These are phyloP conservation scores for Hansenula lynferdii DNA, from an alignment of 1,139 yeast genomes.

Conservation along the genomic window DNA sequence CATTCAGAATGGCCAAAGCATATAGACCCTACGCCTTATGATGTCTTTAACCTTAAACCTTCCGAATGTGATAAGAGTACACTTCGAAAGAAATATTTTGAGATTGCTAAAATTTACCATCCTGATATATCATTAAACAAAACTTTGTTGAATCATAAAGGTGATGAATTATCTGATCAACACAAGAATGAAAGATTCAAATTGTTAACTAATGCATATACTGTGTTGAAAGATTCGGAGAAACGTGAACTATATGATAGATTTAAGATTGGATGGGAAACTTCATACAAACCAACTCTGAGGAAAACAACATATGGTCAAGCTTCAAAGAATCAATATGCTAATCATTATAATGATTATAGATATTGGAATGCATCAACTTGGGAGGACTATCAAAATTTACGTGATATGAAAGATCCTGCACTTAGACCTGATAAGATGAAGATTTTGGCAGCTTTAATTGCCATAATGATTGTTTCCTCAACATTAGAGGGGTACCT, in stretches of 20 bases:
- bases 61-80: constrained; percentile 34
- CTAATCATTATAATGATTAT: constrained; percentile 30
- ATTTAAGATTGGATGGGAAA: constrained; percentile 37
- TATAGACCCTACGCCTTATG: constrained; percentile 68
- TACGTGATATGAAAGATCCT: constrained; percentile 17
- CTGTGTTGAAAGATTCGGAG: constrained; percentile 55
- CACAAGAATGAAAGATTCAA: constrained; percentile 61
- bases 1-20: constrained; percentile 51
- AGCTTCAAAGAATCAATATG: constrained; percentile 7
- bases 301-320: constrained; percentile 13
- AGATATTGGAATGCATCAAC: constrained; percentile 63
- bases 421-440: constrained; percentile 18
- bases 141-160: constrained; percentile 28
- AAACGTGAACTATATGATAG: constrained; percentile 39
- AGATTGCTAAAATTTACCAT: constrained; percentile 76
- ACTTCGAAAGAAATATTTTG: constrained; percentile 53
- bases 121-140: constrained; percentile 58
- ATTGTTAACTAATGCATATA: constrained; percentile 68
- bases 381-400: constrained; percentile 57
- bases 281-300: constrained; percentile 1
- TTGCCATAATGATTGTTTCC: constrained; percentile 23
- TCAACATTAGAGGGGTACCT: constrained; percentile 32
- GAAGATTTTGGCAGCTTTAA: constrained; percentile 22
- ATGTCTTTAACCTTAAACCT: constrained; percentile 49
- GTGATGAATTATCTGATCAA: constrained; percentile 29